A percentile compares a stretch with the other conserved stretches of the same genome.
These are phyloP conservation scores for Suillus weaverae DNA, from an alignment of 768 basidiomycete species.

Conservation along the genomic window DNA sequence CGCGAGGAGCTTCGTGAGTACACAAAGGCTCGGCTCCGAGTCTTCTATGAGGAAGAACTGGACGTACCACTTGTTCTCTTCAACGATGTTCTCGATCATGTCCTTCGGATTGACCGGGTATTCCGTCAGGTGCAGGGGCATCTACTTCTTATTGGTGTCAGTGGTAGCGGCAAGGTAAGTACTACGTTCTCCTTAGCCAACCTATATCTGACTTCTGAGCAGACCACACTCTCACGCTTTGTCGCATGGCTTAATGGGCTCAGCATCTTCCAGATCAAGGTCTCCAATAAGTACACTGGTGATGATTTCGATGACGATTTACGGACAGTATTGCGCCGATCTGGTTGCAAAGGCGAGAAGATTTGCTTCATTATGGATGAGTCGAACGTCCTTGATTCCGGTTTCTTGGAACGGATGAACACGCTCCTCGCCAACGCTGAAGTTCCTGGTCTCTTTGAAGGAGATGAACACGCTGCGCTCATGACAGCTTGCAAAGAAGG, in stretches of 20 bases:
- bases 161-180: conserved; percentile 94
- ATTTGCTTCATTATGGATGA: conserved; percentile 99
- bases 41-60: conserved; percentile 99
- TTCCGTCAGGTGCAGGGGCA: conserved; percentile 99
- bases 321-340: conserved; percentile 88
- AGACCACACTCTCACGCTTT: conserved; percentile 97
- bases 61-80: conserved; percentile 97
- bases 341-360: conserved; percentile 98
- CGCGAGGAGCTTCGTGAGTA: conserved; percentile 92
- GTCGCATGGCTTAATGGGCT: conserved; percentile 99
- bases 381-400: conserved; percentile 97
- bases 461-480: conserved; percentile 96
- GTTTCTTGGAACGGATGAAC: conserved; percentile 99
- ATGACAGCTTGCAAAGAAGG: conserved; percentile 99
- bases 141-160: conserved; percentile 93
- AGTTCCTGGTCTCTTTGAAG: conserved; percentile 99
- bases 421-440: conserved; percentile 99
- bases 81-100: conserved; percentile 98
- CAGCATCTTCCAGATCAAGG: conserved; percentile 99
- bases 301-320: conserved; percentile 99
- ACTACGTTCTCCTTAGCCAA: neutral
- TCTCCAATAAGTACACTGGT: conserved; percentile 98
- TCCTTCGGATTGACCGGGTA: conserved; percentile 95
- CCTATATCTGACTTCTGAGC: conserved; percentile 18
- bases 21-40: conserved; percentile 91